Evolutionary conservation across 2,329 filamentous ascomycete genomes (phyloP).

Genomic region (Aurifilum marmelostoma): DNA sequence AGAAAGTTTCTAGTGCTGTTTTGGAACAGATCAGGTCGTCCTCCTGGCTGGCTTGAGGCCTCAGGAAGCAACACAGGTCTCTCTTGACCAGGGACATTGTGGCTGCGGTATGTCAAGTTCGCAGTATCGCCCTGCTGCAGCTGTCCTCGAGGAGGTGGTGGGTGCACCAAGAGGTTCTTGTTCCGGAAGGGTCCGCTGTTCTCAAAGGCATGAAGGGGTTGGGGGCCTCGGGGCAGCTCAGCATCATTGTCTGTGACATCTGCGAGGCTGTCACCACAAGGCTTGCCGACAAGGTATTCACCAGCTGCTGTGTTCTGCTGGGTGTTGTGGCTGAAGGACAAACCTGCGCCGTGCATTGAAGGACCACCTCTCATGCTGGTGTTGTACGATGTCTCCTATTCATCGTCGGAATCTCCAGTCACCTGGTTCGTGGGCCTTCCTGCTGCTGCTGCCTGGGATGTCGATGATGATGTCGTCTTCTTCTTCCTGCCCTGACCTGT

Average conservation of each 20-base stretch:
- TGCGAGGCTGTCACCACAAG: conserved; percentile 26
- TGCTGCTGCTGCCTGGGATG: conserved; percentile 7
- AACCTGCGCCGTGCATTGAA: conserved; percentile 19
- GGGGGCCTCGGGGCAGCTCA: conserved; percentile 19
- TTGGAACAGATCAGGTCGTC: conserved; percentile 37
- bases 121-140: conserved; percentile 16
- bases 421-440: conserved; percentile 4
- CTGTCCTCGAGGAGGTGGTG: conserved; percentile 18
- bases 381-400: conserved; percentile 26
- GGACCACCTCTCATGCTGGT: conserved; percentile 20
- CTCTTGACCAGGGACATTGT: conserved; percentile 18
- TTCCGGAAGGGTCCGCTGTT: background rate
- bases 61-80: conserved; percentile 36
- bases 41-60: conserved; percentile 38
- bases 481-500: background rate
- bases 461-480: background rate
- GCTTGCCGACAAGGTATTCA: conserved; percentile 12
- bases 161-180: conserved; percentile 19
- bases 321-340: background rate
- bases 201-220: conserved; percentile 7
- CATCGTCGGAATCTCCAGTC: conserved; percentile 27
- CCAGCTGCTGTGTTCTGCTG: background rate
- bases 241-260: conserved; percentile 35
- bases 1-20: conserved; percentile 24
- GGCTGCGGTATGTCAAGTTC: conserved; percentile 27